Evolutionary conservation across 73 alveolate species (phyloP).

Genomic region (Uronychia binucleata): DNA sequence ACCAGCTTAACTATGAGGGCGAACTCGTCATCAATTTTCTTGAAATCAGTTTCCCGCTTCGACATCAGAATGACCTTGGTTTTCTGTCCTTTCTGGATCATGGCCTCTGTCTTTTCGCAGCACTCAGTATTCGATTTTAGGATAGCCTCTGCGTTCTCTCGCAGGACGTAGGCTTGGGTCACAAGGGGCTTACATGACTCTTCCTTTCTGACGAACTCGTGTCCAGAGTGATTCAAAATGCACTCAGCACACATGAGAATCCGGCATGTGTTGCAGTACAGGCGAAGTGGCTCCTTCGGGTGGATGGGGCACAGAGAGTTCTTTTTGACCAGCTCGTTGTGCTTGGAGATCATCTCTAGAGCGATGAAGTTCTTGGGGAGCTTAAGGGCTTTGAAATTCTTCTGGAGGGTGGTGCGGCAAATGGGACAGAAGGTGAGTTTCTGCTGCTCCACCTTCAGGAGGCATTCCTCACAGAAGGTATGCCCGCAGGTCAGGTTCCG

Average conservation of each 20-base stretch:
- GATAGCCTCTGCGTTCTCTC: constrained; percentile 50
- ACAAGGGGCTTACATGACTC: constrained; percentile 60
- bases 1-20: no score
- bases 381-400: constrained; percentile 59
- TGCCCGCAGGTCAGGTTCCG: constrained; percentile 83
- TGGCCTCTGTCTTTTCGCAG: constrained; percentile 23
- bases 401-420: constrained; percentile 74
- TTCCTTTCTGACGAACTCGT: constrained; percentile 78
- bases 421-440: constrained; percentile 75
- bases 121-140: constrained; percentile 12
- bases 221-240: constrained; percentile 84
- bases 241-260: constrained; percentile 80
- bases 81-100: constrained; percentile 16
- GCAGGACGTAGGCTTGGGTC: constrained; percentile 29
- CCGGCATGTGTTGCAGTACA: constrained; percentile 79
- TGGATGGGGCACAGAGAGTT: constrained; percentile 69
- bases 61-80: no score
- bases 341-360: constrained; percentile 71
- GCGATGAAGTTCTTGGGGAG: constrained; percentile 83
- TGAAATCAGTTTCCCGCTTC: no score
- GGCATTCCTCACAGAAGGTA: constrained; percentile 87
- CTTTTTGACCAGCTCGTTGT: constrained; percentile 64
- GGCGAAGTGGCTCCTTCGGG: constrained; percentile 63
- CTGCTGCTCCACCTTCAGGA: constrained; percentile 55
- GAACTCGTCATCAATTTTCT: no score